Evolutionary conservation across 2,329 filamentous ascomycete species (phyloP).

Genomic region (Ascochyta viciae-villosae): DNA sequence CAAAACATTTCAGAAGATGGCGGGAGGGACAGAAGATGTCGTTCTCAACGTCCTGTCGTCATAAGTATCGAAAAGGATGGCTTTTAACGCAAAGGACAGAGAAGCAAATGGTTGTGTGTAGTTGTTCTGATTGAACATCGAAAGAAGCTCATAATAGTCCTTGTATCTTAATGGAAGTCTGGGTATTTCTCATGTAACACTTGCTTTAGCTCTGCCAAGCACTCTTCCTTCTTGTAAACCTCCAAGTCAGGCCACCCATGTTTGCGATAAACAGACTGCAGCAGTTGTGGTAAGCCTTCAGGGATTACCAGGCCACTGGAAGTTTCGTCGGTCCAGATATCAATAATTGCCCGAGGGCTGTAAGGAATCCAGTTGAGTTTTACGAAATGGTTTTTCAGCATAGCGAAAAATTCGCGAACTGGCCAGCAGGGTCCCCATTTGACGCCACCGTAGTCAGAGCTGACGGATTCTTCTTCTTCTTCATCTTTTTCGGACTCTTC

Average conservation of each 20-base stretch:
- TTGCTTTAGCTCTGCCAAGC: not conserved
- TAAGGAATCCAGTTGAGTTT: not conserved
- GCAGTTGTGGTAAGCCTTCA: not conserved
- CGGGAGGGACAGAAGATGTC: too few species aligned
- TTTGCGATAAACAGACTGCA: not conserved
- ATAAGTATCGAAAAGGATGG: too few species aligned
- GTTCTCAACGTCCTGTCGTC: too few species aligned
- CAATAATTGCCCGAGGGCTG: too few species aligned
- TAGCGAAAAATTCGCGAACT: not conserved
- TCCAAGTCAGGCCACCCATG: not conserved
- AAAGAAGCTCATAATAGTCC: too few species aligned
- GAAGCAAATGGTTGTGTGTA: too few species aligned
- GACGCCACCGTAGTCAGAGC: not conserved
- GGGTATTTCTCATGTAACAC: too few species aligned
- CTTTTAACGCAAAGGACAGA: too few species aligned
- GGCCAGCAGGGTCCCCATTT: not conserved
- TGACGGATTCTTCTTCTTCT: not conserved
- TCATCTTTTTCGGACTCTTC: not conserved
- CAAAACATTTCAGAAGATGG: too few species aligned
- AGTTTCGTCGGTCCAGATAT: too few species aligned
- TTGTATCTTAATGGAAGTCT: too few species aligned
- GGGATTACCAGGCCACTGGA: not conserved
- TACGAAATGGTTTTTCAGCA: not conserved
- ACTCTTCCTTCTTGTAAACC: not conserved
- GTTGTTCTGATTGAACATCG: too few species aligned